Evolutionary conservation across 371 early-diverging fungal species (phyloP), one percentile per base, ranked within the genome.

Genomic region (Haplosporangium sp.): DNA sequence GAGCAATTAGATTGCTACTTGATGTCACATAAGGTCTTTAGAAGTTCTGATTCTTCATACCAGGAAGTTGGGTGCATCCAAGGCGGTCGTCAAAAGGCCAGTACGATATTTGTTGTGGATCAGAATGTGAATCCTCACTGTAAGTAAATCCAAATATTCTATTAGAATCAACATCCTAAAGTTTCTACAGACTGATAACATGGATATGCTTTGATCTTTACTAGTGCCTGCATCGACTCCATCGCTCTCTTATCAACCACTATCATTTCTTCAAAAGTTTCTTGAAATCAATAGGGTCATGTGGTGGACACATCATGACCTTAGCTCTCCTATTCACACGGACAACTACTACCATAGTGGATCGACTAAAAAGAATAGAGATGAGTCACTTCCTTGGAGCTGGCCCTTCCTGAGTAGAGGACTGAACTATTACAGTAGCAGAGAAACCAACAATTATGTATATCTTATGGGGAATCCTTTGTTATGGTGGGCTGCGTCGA

Each of bases 391-490:
- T 58, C 98, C 92, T 40, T 85, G 83, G 62, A 75, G 90, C 40
- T 98, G 99, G 99, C 95, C 96, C 7, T 85, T 94, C 64, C 86
- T 97, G 56, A 85, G 86, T 38, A 88, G 94, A 19, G 96, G 97
- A 4, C 94, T 98, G 71, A 88, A 90, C 4, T 97, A 95, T 85
- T 98, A 96, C 95, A 95, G 95, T 94, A 89, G 86, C 42, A 71
- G 71, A 34, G 84, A 85, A 42, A 76, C 84, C 19, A 71, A 82
- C 19, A 92, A 94, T 63, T 97, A 98, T 79, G 92, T 99, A 72
- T 96, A 98, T 76, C 89, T 99, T 59, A 78, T 99, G 53, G 99
- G 99, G 19, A 99, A 99, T 75, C 99, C 99, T 0, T 34, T 96
- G 27, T 79, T 95, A 17, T 99, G 97, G 92, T 97, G 97, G 95